phyloP scores from a whole-genome alignment of 345 rosid species.

The Rhodomyrtus tomentosa region DNA sequence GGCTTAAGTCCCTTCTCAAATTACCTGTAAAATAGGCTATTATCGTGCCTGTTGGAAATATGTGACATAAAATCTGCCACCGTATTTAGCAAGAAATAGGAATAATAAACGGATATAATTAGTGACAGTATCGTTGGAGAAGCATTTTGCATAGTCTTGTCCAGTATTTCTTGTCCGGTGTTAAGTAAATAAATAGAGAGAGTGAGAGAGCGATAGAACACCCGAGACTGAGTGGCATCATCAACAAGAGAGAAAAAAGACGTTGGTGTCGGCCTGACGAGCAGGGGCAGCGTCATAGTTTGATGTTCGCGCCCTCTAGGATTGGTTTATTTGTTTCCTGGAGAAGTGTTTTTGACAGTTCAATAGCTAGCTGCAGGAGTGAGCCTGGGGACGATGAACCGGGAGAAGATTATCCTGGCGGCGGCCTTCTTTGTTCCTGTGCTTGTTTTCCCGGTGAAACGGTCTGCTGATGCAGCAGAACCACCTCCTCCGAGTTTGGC shows the following conservation, averaged over 20 bases:
- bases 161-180: neutral
- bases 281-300: too few species aligned
- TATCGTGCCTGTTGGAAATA: neutral
- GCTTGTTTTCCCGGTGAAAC: neutral
- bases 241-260: too few species aligned
- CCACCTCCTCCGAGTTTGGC: neutral
- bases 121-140: too few species aligned
- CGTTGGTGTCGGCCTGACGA: too few species aligned
- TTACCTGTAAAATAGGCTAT: too few species aligned
- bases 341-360: neutral
- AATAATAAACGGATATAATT: neutral
- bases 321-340: neutral
- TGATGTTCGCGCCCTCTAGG: too few species aligned
- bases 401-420: neutral
- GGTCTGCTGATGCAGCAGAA: too few species aligned
- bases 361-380: neutral
- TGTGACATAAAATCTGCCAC: neutral
- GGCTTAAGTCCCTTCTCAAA: too few species aligned
- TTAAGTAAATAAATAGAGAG: rapidly evolving
- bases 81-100: neutral
- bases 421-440: neutral
- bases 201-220: too few species aligned
- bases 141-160: rapidly evolving
- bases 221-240: neutral
- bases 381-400: neutral